phyloP scores from a whole-genome alignment of 2,329 filamentous ascomycete genomes.

The Lachnellula suecica region DNA sequence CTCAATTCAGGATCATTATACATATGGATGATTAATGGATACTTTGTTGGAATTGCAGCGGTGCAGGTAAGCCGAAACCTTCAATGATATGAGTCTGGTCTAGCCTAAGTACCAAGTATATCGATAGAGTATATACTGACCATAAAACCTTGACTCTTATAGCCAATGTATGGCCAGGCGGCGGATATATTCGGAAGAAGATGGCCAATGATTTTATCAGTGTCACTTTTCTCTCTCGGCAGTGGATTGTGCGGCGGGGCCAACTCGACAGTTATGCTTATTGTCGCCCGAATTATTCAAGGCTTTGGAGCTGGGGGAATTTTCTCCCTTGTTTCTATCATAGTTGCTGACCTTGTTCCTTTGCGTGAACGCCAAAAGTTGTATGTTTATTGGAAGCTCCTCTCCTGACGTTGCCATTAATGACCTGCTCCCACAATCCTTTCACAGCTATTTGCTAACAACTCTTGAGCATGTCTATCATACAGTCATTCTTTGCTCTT shows the following conservation, averaged over 20 bases:
- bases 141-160: too few species aligned
- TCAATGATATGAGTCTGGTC: too few species aligned
- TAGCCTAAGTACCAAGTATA: too few species aligned
- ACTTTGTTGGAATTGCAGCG: conserved; percentile 2
- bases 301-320: conserved; percentile 49
- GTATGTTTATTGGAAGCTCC: too few species aligned
- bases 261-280: conserved; percentile 6
- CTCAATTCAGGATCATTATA: conserved; percentile 1
- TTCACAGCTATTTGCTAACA: too few species aligned
- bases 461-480: too few species aligned
- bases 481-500: too few species aligned
- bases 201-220: background rate
- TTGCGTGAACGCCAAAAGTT: conserved; percentile 44
- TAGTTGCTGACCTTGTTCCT: conserved; percentile 50
- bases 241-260: conserved; percentile 7
- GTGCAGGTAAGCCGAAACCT: too few species aligned
- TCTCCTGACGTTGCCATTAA: too few species aligned
- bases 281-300: conserved; percentile 8
- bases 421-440: too few species aligned
- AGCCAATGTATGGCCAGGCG: conserved; percentile 3
- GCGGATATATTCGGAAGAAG: conserved; percentile 4
- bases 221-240: conserved; percentile 7
- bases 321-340: conserved; percentile 43
- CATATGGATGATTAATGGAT: conserved; percentile 8
- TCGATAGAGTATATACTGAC: too few species aligned